Evolutionary conservation across 2,329 filamentous ascomycete species (phyloP).

Genomic region (Trichoderma semiorbis): DNA sequence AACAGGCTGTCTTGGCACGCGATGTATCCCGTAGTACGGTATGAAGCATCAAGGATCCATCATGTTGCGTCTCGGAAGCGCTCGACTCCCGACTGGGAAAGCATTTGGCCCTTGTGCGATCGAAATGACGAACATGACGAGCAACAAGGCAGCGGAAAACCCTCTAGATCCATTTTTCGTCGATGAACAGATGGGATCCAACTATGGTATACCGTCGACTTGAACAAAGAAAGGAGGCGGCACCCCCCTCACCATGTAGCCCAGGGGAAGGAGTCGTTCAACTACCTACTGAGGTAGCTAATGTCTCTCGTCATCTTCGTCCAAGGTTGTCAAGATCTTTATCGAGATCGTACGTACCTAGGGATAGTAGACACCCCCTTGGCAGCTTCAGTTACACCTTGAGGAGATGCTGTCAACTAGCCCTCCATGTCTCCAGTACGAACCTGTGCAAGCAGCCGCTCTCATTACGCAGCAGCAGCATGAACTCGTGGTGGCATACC

Average conservation of each 20-base stretch:
- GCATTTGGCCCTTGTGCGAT: not conserved
- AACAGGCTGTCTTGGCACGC: not conserved
- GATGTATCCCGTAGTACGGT: not conserved
- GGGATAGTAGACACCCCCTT: not conserved
- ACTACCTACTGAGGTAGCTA: too few relatives aligned
- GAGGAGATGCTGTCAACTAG: not conserved
- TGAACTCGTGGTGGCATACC: not conserved
- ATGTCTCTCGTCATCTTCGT: not conserved
- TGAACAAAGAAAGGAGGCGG: not conserved
- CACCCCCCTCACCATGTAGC: not conserved
- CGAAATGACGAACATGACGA: not conserved
- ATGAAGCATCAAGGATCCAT: not conserved
- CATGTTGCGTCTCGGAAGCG: not conserved
- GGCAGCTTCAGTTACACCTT: not conserved
- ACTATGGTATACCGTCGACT: not conserved
- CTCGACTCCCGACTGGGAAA: not conserved
- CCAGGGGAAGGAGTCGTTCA: not conserved
- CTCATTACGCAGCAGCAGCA: not conserved
- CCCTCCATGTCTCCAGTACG: not conserved
- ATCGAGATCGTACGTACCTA: not conserved
- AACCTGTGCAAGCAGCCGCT: not conserved
- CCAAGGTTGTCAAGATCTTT: not conserved
- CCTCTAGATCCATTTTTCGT: not conserved
- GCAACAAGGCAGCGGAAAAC: not conserved
- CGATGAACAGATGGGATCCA: not conserved